Base-by-base conservation (phyloP, 345 rosid species). In the Aquilaria yunnanensis region DNA sequence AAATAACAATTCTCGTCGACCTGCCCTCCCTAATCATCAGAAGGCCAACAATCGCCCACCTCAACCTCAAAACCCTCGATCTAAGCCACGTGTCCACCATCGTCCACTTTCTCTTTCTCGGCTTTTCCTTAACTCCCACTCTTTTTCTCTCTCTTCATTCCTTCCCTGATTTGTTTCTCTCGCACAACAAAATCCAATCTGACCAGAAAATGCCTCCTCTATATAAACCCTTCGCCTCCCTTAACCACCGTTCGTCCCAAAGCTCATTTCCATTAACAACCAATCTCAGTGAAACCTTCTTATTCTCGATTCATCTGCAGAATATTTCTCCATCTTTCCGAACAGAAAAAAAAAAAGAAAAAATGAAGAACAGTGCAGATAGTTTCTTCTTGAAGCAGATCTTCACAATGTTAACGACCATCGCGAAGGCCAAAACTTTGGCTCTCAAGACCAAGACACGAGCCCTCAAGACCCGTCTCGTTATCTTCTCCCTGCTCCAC, bases 361-460 rank as follows among this genome's bases (percentile, higher is more conserved):
- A 11, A 58, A 67, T 68, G 80, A 83, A 68, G 84, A 80, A 70
- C 78, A 74, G 60, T 55, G 80, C 81, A 30, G 43, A 5, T 37
- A 59, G 75, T 14, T 78, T 71, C 0, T 54, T 82, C 31, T 64
- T 83, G 76, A 83, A 83, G 75, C 75, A 72, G 57, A 53, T 83
- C 51, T 57, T 83, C 12, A 57, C 71, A 46, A 66, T 61, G 69
- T 12, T 85, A 65, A 65, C 62, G 11, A 12, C 54, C 32, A 57
- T 78, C 41, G 76, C 81, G 2, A 81, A 76, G 63, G 69, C 73
- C 29, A 84, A 74, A 66, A 78, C 80, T 29, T 50, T 78, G 54
- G 85, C 88, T 64, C 60, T 88, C 13, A 88, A 86, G 77, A 75
- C 63, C 77, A 84, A 84, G 71, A 68, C 84, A 10, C 80, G 67